Percentiles rank a stretch among this genome's conserved stretches.
Conservation (phyloP, 768 basidiomycete species). For the Cubamyces lactineus region DNA sequence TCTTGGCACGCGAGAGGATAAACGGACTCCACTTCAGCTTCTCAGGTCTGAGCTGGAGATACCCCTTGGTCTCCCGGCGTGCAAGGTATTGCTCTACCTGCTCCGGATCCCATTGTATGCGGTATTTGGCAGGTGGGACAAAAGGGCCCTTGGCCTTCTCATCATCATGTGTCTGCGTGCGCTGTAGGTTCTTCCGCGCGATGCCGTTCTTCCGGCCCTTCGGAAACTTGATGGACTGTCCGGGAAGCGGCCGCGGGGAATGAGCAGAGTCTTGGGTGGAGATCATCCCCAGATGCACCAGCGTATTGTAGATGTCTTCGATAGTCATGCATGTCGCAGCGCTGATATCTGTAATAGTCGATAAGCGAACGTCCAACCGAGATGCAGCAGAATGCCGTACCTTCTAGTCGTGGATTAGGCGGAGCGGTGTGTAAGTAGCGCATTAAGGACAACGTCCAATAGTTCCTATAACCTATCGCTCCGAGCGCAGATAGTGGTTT, state of each 20-base stretch:
- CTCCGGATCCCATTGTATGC: slow-evolving; percentile 72
- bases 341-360: slow-evolving; percentile 68
- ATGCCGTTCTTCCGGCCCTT: slow-evolving; percentile 70
- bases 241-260: slow-evolving; percentile 65
- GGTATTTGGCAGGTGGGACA: slow-evolving; percentile 69
- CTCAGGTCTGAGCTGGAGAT: slow-evolving; percentile 76
- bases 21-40: slow-evolving; percentile 96
- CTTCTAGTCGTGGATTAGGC: slow-evolving; percentile 71
- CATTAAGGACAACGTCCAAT: slow-evolving; percentile 91
- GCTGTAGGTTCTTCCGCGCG: slow-evolving; percentile 65
- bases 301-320: slow-evolving; percentile 81
- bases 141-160: slow-evolving; percentile 55
- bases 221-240: slow-evolving; percentile 75
- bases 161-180: slow-evolving; percentile 52
- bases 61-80: slow-evolving; percentile 78
- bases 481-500: slow-evolving; percentile 94
- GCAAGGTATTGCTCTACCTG: slow-evolving; percentile 66
- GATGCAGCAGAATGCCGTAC: slow-evolving; percentile 43
- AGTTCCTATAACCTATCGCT: slow-evolving; percentile 90
- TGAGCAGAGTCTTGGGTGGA: slow-evolving; percentile 51
- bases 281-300: slow-evolving; percentile 79
- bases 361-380: slow-evolving; percentile 19
- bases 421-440: slow-evolving; percentile 68
- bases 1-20: slow-evolving; percentile 57
- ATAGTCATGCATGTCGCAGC: slow-evolving; percentile 85